Base-by-base conservation (phyloP, 805 yeast species). In the Kodamaea restingae region DNA sequence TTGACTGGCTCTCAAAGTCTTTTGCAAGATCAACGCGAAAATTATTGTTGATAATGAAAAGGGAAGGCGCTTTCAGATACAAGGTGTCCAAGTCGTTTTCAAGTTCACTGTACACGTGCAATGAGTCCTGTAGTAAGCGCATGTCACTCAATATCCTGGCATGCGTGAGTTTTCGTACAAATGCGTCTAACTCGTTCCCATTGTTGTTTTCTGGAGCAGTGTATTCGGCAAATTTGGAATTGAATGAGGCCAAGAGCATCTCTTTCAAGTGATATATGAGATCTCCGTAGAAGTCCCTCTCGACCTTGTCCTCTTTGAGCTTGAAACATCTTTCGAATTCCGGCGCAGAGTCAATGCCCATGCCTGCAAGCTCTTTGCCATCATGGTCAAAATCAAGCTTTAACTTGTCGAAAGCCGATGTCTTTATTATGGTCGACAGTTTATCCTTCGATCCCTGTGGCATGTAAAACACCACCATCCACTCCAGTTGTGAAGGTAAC, bases 91-190 rank as follows among this genome's bases (percentile, higher is more conserved):
- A 34, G 12, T 55, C 56, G 1, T 49, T 42, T 12, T 68, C 65
- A 4, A 84, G 49, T 20, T 63, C 65, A 22, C 74, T 72, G 46
- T 78, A 81, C 15, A 73, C 69, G 3, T 55, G 59, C 25, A 81
- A 53, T 0, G 91, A 71, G 38, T 84, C 90, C 18, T 81, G 83
- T 18, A 67, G 58, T 17, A 84, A 69, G 18, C 72, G 70, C 62
- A 86, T 67, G 33, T 73, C 73, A 39, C 73, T 74, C 40, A 76
- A 70, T 3, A 77, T 64, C 22, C 70, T 57, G 0, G 81, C 82
- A 31, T 80, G 55, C 5, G 72, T 70, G 39, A 79, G 76, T 43
- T 72, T 71, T 45, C 67, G 57, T 11, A 65, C 62, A 36, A 75
- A 70, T 3, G 17, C 32, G 14, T 37, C 35, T 8, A 37, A 7